Evolutionary conservation across 305 asterid genomes (phyloP).

Genomic region (Fraxinus nigra): DNA sequence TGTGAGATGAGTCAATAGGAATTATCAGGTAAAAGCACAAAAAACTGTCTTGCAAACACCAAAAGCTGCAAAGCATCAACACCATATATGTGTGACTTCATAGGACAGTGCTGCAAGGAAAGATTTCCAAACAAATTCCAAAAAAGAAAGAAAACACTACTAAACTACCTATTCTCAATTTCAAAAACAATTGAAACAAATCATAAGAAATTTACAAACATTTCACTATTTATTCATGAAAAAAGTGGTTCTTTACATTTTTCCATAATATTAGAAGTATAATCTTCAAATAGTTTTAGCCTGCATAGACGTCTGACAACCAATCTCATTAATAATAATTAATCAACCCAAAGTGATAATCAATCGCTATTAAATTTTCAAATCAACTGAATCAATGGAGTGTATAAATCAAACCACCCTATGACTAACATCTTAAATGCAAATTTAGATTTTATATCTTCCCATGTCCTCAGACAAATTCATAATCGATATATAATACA

Average conservation of each 20-base stretch:
- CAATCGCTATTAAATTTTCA: not conserved
- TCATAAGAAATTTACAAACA: not conserved
- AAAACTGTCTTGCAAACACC: not conserved
- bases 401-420: not conserved
- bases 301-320: not conserved
- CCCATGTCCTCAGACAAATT: not conserved
- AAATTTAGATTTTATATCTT: not conserved
- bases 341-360: not conserved
- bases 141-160: not conserved
- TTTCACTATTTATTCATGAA: not conserved
- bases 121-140: not conserved
- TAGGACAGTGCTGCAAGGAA: not conserved
- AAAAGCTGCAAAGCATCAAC: not conserved
- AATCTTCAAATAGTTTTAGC: not conserved
- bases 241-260: not conserved
- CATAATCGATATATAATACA: not conserved
- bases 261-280: not conserved
- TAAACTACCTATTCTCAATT: not conserved
- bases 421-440: not conserved
- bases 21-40: not conserved
- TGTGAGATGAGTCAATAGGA: not conserved
- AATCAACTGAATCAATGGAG: not conserved
- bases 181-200: not conserved
- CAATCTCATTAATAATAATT: not conserved
- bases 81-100: not conserved